Evolutionary conservation across 2,329 filamentous ascomycete species (phyloP), one percentile per base, ranked within the genome.

Genomic region (Cercospora citrullina): DNA sequence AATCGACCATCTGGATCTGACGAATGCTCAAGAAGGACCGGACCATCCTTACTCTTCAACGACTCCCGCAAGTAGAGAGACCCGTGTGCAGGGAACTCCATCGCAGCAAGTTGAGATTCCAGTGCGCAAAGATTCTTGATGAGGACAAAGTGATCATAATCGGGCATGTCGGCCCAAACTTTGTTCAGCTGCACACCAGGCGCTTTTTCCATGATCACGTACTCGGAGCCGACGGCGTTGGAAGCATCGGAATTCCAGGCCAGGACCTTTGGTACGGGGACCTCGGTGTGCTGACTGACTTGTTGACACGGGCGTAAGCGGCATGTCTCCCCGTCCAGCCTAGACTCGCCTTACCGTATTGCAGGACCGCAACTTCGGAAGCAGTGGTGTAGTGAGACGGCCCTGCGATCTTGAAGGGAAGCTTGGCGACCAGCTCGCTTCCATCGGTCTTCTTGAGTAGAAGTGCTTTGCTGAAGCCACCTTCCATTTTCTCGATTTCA

Each of bases 401-500:
- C 6, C 77, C 77, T 61, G 76, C 71, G 70, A 75, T 76, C 0
- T 51, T 74, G 66, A 72, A 78, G 0, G 77, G 76, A 36, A 79
- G 72, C 23, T 79, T 79, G 2, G 76, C 78, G 62, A 80, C 72
- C 1, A 78, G 64, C 59, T 78, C 75, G 2, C 33, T 71, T 28
- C 75, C 74, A 68, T 79, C 70, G 18, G 67, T 68, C 53, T 68
- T 78, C 61, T 16, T 74, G 67, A 79, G 71, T 3, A 77, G 39
- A 14, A 79, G 68, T 51, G 74, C 77, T 63, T 78, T 80, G 68
- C 72, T 77, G 61, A 78, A 79, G 2, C 73, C 73, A 21, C 77
- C 76, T 64, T 79, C 76, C 67, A 77, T 68, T 48, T 80, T 79
- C 30, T 78, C 77, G 23, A 79, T 75, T 4, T 71, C 70, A 12